These are phyloP conservation scores for Diaporthe ilicicola DNA, from an alignment of 2,329 filamentous ascomycete genomes.

Conservation along the genomic window DNA sequence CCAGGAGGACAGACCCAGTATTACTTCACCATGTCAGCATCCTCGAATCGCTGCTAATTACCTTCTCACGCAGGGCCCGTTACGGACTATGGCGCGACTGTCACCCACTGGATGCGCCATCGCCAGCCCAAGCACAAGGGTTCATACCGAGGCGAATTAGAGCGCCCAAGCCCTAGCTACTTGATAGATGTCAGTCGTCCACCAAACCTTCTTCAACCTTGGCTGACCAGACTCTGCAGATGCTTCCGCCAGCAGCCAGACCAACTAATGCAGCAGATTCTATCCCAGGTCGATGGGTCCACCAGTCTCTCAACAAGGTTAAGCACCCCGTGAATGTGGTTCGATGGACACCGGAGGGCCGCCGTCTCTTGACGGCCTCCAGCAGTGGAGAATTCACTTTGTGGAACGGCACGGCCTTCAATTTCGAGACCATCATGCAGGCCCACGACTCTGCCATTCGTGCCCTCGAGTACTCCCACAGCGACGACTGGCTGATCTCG, in stretches of 20 bases:
- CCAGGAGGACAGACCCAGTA: slow-evolving; percentile 2
- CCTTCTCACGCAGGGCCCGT: slow-evolving; percentile 72
- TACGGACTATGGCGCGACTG: slow-evolving; percentile 90
- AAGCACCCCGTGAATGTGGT: slow-evolving; percentile 98
- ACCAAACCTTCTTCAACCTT: not conserved
- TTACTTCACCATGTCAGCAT: slow-evolving; percentile 25
- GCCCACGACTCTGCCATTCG: slow-evolving; percentile 91
- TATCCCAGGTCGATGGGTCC: slow-evolving; percentile 92
- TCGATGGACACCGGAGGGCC: slow-evolving; percentile 95
- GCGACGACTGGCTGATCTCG: slow-evolving; percentile 95
- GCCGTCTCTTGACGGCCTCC: slow-evolving; percentile 88
- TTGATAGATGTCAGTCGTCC: slow-evolving; percentile 77
- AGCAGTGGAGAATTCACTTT: slow-evolving; percentile 98
- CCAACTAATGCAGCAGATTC: slow-evolving; percentile 80
- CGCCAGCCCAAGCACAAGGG: slow-evolving; percentile 80
- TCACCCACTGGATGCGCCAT: slow-evolving; percentile 90
- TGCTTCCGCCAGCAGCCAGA: slow-evolving; percentile 85
- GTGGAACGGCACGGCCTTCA: slow-evolving; percentile 99
- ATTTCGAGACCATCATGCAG: slow-evolving; percentile 99
- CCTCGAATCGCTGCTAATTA: not conserved
- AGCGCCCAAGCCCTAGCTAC: slow-evolving; percentile 88
- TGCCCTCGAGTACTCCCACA: slow-evolving; percentile 88
- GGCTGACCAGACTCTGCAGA: slow-evolving; percentile 58
- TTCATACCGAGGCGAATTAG: slow-evolving; percentile 75
- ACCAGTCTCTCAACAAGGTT: slow-evolving; percentile 98